Evolutionary conservation across 768 basidiomycete species (phyloP).

Genomic region (Lactarius hatsudake): DNA sequence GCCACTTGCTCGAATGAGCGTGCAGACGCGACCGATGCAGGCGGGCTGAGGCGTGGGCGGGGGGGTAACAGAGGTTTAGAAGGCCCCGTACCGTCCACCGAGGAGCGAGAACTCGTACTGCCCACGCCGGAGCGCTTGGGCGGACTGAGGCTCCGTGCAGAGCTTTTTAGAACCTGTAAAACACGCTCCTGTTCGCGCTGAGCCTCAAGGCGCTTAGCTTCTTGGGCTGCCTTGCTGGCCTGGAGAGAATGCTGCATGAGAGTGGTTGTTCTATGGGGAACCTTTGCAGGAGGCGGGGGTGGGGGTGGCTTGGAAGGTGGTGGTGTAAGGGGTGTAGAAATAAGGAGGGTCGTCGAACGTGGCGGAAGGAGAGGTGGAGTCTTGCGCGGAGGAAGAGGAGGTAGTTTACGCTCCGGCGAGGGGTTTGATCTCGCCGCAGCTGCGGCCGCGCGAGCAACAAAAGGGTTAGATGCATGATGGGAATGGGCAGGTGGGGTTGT

Average conservation of each 20-base stretch:
- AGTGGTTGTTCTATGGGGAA: constrained; percentile 53
- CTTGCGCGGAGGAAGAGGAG: constrained; percentile 25
- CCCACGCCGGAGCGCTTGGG: constrained; percentile 13
- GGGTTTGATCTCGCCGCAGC: constrained; percentile 9
- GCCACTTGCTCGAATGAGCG: constrained; percentile 45
- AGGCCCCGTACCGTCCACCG: constrained; percentile 29
- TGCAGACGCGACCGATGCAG: constrained; percentile 36
- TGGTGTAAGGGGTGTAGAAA: constrained; percentile 15
- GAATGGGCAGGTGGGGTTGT: constrained; percentile 2
- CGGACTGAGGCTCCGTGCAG: constrained; percentile 32
- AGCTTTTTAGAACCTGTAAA: constrained; percentile 68
- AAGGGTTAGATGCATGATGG: constrained; percentile 28
- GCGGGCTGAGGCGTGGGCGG: constrained; percentile 36
- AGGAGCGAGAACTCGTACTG: constrained; percentile 21
- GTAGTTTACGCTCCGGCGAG: constrained; percentile 23
- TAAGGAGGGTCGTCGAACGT: constrained; percentile 26
- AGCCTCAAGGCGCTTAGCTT: constrained; percentile 65
- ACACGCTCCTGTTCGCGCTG: constrained; percentile 67
- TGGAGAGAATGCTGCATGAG: constrained; percentile 74
- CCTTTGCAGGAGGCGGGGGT: constrained; percentile 28
- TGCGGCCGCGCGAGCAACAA: constrained; percentile 21
- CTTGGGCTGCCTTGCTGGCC: constrained; percentile 69
- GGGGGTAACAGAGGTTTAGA: constrained; percentile 38
- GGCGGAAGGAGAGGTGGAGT: constrained; percentile 26
- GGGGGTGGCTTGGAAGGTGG: constrained; percentile 26